These are phyloP conservation scores for Kalmanozyma brasiliensis DNA, from an alignment of 1,284 basidiomycete species.

Conservation along the genomic window DNA sequence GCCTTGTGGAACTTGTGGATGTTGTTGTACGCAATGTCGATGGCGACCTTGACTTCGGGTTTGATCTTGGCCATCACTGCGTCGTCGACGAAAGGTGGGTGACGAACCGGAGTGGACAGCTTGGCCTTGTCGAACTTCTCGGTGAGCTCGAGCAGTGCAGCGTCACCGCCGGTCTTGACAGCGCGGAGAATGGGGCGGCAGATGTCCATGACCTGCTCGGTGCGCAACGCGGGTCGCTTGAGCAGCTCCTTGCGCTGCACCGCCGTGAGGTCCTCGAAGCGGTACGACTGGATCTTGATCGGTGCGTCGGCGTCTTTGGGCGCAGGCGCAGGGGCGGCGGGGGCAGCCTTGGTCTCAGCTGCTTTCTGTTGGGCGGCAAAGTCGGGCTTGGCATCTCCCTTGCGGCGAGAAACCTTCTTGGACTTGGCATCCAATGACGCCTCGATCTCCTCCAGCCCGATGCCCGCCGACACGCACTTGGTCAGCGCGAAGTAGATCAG, in stretches of 20 bases:
- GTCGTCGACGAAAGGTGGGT: conserved; percentile 71
- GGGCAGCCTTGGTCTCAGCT: conserved; percentile 55
- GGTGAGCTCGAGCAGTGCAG: conserved; percentile 86
- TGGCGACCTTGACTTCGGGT: conserved; percentile 76
- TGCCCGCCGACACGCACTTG: conserved; percentile 85
- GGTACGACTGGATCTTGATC: conserved; percentile 67
- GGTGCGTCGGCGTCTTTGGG: conserved; percentile 70
- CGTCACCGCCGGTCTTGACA: conserved; percentile 85
- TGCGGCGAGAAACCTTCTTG: conserved; percentile 84
- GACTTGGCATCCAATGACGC: conserved; percentile 85
- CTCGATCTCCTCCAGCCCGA: conserved; percentile 86
- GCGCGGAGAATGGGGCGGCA: conserved; percentile 93
- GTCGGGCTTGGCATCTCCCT: conserved; percentile 92
- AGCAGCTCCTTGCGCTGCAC: conserved; percentile 79
- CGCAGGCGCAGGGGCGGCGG: conserved; percentile 23
- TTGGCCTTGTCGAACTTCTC: conserved; percentile 89
- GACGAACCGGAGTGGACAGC: conserved; percentile 71
- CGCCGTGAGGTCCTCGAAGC: conserved; percentile 69
- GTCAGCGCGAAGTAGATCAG: conserved; percentile 92
- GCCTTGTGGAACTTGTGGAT: conserved; percentile 73
- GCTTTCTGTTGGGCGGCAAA: conserved; percentile 72
- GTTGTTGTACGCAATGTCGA: conserved; percentile 91
- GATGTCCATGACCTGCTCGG: conserved; percentile 91
- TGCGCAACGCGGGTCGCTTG: conserved; percentile 89
- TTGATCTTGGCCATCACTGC: conserved; percentile 64